phyloP scores from a whole-genome alignment of 108 stramenopile species.

The Bacterosira constricta region DNA sequence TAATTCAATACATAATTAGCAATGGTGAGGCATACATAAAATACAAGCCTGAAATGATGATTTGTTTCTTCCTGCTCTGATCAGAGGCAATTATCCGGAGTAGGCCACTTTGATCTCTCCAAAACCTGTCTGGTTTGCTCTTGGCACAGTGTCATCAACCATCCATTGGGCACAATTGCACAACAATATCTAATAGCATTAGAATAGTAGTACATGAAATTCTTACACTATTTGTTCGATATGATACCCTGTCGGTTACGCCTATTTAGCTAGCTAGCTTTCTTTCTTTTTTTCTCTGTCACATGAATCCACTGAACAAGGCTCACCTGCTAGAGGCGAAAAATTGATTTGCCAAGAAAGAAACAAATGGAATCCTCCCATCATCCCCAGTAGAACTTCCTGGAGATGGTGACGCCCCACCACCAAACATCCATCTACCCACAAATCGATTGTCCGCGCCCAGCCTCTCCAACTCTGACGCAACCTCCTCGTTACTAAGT shows the following conservation, averaged over 20 bases:
- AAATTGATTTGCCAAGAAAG: conserved; percentile 33
- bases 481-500: conserved; percentile 66
- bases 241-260: not conserved
- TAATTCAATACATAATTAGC: too few relatives aligned
- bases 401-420: conserved; percentile 42
- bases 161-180: too few relatives aligned
- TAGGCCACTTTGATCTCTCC: too few relatives aligned
- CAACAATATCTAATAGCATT: not conserved
- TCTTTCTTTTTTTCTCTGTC: not conserved
- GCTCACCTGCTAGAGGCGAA: conserved; percentile 16
- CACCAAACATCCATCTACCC: conserved; percentile 52
- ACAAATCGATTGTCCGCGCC: conserved; percentile 53
- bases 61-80: too few relatives aligned
- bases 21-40: too few relatives aligned
- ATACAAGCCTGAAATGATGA: too few relatives aligned
- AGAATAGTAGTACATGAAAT: not conserved
- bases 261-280: not conserved
- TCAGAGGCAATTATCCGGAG: too few relatives aligned
- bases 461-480: conserved; percentile 58
- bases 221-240: not conserved
- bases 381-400: conserved; percentile 30
- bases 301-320: not conserved
- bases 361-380: conserved; percentile 28
- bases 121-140: too few relatives aligned
- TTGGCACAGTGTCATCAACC: too few relatives aligned